These are phyloP conservation scores for Podosphaera xanthii DNA, from an alignment of 2,329 filamentous ascomycete genomes.

Conservation along the genomic window DNA sequence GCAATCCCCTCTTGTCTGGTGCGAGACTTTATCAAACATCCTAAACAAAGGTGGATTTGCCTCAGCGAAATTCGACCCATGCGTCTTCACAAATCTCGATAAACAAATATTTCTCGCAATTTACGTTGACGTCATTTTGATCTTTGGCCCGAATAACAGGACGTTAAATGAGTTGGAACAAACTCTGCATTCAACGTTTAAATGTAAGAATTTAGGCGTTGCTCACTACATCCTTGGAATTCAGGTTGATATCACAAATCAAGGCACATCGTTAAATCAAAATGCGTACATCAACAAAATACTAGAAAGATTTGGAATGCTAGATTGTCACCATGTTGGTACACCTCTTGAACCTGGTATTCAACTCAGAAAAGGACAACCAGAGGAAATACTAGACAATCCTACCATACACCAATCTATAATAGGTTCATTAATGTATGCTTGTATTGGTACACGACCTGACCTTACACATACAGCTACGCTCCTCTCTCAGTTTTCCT, in stretches of 20 bases:
- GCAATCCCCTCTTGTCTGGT: not conserved
- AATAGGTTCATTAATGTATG: no score
- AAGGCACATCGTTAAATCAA: not conserved
- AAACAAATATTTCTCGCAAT: no score
- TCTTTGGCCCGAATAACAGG: not conserved
- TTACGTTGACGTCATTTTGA: not conserved
- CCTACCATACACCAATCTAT: no score
- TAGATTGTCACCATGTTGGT: not conserved
- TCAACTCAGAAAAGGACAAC: not conserved
- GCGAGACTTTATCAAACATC: not conserved
- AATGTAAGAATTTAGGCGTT: not conserved
- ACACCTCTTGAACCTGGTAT: not conserved
- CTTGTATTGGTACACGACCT: no score
- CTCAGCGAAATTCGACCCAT: no score
- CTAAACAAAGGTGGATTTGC: not conserved
- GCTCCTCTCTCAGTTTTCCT: no score
- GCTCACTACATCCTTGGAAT: constrained; percentile 1
- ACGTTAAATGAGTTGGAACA: not conserved
- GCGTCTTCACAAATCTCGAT: no score
- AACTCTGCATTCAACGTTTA: not conserved
- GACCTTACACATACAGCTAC: no score
- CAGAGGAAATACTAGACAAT: not conserved
- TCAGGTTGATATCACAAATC: not conserved
- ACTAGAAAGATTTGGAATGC: not conserved
- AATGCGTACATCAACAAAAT: not conserved